Evolutionary conservation across 805 yeast genomes (phyloP), one percentile per base, ranked within the genome.

Genomic region (Candida suzukii): DNA sequence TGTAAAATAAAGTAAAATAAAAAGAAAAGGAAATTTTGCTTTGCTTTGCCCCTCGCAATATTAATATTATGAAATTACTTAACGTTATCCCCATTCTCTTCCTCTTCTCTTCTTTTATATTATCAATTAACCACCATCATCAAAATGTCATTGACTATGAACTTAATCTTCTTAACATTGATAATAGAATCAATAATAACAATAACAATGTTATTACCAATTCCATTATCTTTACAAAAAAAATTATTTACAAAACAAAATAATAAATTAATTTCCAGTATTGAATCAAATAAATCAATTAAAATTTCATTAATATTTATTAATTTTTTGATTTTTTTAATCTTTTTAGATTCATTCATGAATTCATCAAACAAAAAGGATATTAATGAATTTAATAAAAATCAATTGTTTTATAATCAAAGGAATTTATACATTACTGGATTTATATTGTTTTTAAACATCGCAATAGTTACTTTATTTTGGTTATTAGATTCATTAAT

Each of bases 361-460:
- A 14, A 27, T 19, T 11, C 44, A 13, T 40, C 33, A n/a, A 38
- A 41, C 19, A n/a, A n/a, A n/a, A n/a, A n/a, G n/a, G n/a, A n/a
- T n/a, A n/a, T 20, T 37, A 31, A 16, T 39, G 21, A 13, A 39
- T 42, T 32, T 43, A 34, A 19, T 38, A 43, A 34, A 13, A 55
- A 53, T 76, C 77, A 5, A 66, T 71, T 70, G 52, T 75, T 74
- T 51, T 73, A 74, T 47, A 67, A 78, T n/a, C 80, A 76, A 50
- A 63, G 82, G 42, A 76, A 76, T 52, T 57, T 76, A 58, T 76
- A 76, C 53, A 61, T 76, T 41, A 69, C 73, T 13, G 80, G 80
- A 6, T 78, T 78, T 3, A 73, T 74, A 7, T 56, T 74, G 43
- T 74, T 73, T 49, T 62, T 72, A 43, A 67, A 60, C 38, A 39